Evolutionary conservation across 2,329 filamentous ascomycete species (phyloP).

Genomic region (Hymenoscyphus infarciens): DNA sequence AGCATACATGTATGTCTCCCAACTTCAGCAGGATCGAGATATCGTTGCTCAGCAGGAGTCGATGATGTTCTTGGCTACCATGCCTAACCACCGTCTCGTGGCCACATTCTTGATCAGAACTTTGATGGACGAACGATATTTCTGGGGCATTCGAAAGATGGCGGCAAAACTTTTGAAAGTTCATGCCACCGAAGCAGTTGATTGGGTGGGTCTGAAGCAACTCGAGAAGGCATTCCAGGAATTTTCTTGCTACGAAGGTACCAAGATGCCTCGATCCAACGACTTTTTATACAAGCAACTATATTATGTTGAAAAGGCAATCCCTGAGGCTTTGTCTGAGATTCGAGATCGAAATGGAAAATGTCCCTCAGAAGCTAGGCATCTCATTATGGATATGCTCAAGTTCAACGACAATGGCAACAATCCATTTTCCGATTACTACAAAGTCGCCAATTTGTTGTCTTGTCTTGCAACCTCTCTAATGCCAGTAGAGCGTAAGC

Average conservation of each 20-base stretch:
- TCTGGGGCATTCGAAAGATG: constrained; percentile 84
- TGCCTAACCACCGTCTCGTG: constrained; percentile 71
- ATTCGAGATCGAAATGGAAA: constrained; percentile 72
- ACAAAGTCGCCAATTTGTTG: constrained; percentile 82
- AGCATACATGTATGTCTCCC: constrained; percentile 96
- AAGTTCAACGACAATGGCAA: constrained; percentile 92
- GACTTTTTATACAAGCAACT: constrained; percentile 84
- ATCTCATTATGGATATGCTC: constrained; percentile 83
- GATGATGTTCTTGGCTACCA: constrained; percentile 67
- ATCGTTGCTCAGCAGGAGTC: constrained; percentile 82
- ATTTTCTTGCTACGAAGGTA: constrained; percentile 79
- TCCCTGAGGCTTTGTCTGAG: constrained; percentile 74
- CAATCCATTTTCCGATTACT: constrained; percentile 84
- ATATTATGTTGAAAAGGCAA: constrained; percentile 80
- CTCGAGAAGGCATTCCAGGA: constrained; percentile 82
- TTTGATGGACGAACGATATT: constrained; percentile 87
- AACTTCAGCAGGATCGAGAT: constrained; percentile 94
- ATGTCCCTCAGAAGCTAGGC: constrained; percentile 74
- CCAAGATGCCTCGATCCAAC: constrained; percentile 78
- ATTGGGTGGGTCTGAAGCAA: constrained; percentile 79
- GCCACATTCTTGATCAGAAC: constrained; percentile 89
- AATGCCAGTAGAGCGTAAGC: constrained; percentile 39
- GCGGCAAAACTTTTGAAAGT: constrained; percentile 75
- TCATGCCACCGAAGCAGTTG: constrained; percentile 67
- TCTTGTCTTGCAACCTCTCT: constrained; percentile 56